These are phyloP conservation scores for Macadamia tetraphylla DNA, from an alignment of 164 flowering plant genomes.

Conservation along the genomic window DNA sequence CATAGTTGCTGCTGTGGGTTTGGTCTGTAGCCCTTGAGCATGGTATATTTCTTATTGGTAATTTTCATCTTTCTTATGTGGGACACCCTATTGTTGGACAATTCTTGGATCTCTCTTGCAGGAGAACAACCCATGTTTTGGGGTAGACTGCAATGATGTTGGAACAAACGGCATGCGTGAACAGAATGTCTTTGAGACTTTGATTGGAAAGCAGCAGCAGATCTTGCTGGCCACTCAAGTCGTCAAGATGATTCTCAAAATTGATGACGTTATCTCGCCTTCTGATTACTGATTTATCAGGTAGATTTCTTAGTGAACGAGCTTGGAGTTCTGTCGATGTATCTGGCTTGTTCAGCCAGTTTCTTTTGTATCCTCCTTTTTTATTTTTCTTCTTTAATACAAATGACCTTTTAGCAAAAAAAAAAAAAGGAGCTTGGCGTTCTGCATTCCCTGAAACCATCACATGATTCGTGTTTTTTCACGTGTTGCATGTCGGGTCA, in stretches of 20 bases:
- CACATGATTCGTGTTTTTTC: background rate
- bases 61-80: no score
- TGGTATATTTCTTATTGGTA: no score
- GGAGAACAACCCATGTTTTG: constrained; percentile 77
- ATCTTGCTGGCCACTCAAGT: constrained; percentile 91
- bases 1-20: no score
- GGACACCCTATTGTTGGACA: no score
- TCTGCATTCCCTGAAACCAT: no score
- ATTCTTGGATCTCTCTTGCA: constrained; percentile 22
- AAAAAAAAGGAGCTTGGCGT: no score
- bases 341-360: no score
- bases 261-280: constrained; percentile 87
- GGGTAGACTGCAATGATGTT: constrained; percentile 94
- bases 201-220: constrained; percentile 97
- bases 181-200: constrained; percentile 91
- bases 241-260: constrained; percentile 95
- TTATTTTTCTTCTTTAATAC: no score
- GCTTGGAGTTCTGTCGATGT: no score
- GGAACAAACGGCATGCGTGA: constrained; percentile 96
- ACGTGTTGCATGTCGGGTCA: background rate
- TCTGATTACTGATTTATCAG: constrained; percentile 48
- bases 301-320: background rate
- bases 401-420: no score
- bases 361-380: no score
- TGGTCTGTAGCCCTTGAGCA: no score